These are phyloP conservation scores for Pascua sp. DNA, from an alignment of 1,284 basidiomycete genomes.

Conservation along the genomic window DNA sequence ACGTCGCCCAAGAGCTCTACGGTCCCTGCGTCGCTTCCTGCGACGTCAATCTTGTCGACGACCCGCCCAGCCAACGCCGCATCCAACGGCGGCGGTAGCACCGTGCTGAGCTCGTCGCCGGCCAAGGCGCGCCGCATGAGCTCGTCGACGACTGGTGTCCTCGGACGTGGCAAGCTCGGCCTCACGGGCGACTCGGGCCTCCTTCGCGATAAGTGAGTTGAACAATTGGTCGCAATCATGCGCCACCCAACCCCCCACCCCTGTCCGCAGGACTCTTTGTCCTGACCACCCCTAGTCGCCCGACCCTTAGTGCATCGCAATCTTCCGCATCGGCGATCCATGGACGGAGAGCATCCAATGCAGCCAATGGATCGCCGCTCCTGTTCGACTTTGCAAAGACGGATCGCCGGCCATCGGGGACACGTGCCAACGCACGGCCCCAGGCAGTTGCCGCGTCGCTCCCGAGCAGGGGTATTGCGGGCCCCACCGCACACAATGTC, in stretches of 20 bases:
- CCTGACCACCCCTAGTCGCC: constrained; percentile 15
- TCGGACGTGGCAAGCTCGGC: constrained; percentile 43
- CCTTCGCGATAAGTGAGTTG: constrained; percentile 31
- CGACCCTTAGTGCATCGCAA: constrained; percentile 23
- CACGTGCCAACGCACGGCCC: constrained; percentile 10
- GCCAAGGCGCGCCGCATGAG: constrained; percentile 39
- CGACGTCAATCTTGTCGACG: constrained; percentile 33
- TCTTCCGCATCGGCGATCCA: constrained; percentile 21
- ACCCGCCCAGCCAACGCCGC: constrained; percentile 28
- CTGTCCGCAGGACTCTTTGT: not conserved
- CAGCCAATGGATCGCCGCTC: constrained; percentile 26
- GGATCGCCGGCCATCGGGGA: constrained; percentile 29
- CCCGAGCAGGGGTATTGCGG: constrained; percentile 23
- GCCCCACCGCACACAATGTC: constrained; percentile 5
- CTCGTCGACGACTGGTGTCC: constrained; percentile 43
- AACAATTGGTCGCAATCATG: not conserved
- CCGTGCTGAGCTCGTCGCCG: not conserved
- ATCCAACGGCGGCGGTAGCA: constrained; percentile 3
- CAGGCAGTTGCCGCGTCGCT: constrained; percentile 33
- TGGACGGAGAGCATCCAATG: constrained; percentile 29
- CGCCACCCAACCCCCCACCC: too few relatives aligned
- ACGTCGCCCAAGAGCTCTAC: not conserved
- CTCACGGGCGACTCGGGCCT: constrained; percentile 33
- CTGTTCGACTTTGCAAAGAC: constrained; percentile 47
- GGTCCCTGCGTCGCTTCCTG: constrained; percentile 36